These are phyloP conservation scores for Fusarium concolor DNA, from an alignment of 2,329 filamentous ascomycete genomes.

Conservation along the genomic window DNA sequence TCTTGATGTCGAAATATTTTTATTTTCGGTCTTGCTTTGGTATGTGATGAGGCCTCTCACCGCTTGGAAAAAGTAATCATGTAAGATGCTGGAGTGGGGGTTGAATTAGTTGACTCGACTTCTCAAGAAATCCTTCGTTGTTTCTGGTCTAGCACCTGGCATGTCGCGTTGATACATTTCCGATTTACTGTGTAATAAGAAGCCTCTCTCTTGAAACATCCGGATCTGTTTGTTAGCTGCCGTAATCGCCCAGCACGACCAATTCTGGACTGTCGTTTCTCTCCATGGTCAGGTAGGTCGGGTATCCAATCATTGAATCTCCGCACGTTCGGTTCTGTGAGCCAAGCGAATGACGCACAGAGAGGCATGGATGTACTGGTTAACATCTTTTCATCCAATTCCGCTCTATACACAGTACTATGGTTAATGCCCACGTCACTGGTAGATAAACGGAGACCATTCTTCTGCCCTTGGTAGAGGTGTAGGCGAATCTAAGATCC, in stretches of 20 bases:
- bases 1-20: neutral
- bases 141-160: slow-evolving; percentile 13
- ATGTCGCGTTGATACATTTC: neutral
- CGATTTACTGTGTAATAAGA: slow-evolving; percentile 36
- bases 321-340: slow-evolving; percentile 31
- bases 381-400: slow-evolving; percentile 10
- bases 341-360: slow-evolving; percentile 24
- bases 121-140: slow-evolving; percentile 16
- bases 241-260: slow-evolving; percentile 7
- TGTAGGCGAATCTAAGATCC: slow-evolving; percentile 4
- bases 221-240: slow-evolving; percentile 10
- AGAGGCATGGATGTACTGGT: slow-evolving; percentile 2
- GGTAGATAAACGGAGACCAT: neutral
- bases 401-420: neutral
- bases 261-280: slow-evolving; percentile 6
- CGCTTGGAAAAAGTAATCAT: slow-evolving; percentile 33
- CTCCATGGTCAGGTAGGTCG: slow-evolving; percentile 4
- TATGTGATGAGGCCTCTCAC: slow-evolving; percentile 29
- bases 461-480: neutral
- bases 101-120: slow-evolving; percentile 5
- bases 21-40: neutral
- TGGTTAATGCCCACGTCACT: neutral
- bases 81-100: slow-evolving; percentile 10
- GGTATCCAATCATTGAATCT: slow-evolving; percentile 20
- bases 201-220: slow-evolving; percentile 15